Percentiles rank a stretch among this genome's conserved stretches.
phyloP scores from a whole-genome alignment of 192 early-diverging fungal species.

The Backusella australiensis region DNA sequence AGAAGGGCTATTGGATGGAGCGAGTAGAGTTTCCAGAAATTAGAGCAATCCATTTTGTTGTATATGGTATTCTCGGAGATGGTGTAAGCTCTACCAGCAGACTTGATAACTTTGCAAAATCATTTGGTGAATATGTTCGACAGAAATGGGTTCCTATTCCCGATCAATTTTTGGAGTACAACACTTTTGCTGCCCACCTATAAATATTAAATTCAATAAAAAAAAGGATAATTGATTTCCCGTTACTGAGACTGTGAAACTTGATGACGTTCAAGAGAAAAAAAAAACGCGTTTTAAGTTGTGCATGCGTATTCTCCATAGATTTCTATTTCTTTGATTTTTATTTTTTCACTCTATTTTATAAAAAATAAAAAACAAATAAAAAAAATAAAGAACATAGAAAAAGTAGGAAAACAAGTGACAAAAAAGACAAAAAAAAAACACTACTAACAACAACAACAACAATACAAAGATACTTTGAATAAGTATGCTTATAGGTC shows the following conservation, averaged over 20 bases:
- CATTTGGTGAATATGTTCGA: neutral
- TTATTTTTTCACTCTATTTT: neutral
- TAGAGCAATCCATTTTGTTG: neutral
- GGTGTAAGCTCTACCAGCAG: neutral
- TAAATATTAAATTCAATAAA: neutral
- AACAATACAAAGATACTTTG: neutral
- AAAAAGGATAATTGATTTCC: neutral
- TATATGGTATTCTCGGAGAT: neutral
- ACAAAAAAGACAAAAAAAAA: neutral
- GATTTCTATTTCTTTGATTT: neutral
- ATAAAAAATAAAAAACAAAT: too few species aligned
- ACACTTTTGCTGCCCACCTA: neutral
- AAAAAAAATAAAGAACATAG: neutral
- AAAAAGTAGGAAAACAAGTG: neutral
- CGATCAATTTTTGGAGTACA: neutral
- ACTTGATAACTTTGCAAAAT: neutral
- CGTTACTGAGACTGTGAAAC: neutral
- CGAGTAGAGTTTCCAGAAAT: neutral
- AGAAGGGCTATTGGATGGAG: neutral
- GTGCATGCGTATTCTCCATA: conserved; percentile 5
- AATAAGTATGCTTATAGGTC: conserved; percentile 21
- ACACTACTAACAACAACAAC: neutral
- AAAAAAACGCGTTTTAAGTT: conserved; percentile 4
- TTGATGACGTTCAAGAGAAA: neutral
- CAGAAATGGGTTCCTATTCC: neutral